Evolutionary conservation across 805 yeast species (phyloP).

Genomic region (Schizosaccharomyces octosporus): DNA sequence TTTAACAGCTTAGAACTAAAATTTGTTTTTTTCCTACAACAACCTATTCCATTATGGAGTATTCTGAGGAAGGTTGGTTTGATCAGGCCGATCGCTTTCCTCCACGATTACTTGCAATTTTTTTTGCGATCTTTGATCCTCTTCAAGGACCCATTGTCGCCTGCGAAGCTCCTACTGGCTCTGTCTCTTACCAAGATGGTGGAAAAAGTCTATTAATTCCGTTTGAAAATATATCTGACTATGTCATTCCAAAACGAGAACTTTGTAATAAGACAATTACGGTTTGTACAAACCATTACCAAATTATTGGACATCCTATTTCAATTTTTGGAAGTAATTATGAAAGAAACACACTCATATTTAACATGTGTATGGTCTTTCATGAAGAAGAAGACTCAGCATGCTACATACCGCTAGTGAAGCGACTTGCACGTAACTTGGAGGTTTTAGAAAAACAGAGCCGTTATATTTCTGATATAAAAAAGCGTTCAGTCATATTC

Average conservation of each 20-base stretch:
- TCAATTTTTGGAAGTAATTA: slow-evolving; percentile 49
- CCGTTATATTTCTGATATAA: slow-evolving; percentile 38
- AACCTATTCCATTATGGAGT: not conserved
- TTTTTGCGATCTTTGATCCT: slow-evolving; percentile 80
- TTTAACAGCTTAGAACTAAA: too few species aligned
- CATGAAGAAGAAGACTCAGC: slow-evolving; percentile 56
- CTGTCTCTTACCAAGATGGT: slow-evolving; percentile 13
- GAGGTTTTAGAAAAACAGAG: slow-evolving; percentile 70
- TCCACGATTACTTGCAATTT: slow-evolving; percentile 13
- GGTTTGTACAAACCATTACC: slow-evolving; percentile 40
- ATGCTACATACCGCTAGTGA: slow-evolving; percentile 67
- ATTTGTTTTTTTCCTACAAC: too few species aligned
- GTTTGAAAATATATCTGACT: slow-evolving; percentile 70
- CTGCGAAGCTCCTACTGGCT: slow-evolving; percentile 67
- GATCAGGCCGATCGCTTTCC: slow-evolving; percentile 1
- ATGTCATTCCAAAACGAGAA: slow-evolving; percentile 79
- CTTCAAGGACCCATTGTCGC: slow-evolving; percentile 80
- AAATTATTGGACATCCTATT: slow-evolving; percentile 75
- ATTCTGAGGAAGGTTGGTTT: not conserved
- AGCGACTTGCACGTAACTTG: slow-evolving; percentile 69
- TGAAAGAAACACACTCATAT: slow-evolving; percentile 75
- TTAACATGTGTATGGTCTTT: slow-evolving; percentile 82
- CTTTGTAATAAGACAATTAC: slow-evolving; percentile 64
- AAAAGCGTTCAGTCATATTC: slow-evolving; percentile 30
- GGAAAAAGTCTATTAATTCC: slow-evolving; percentile 28